Conservation (phyloP, 768 basidiomycete genomes). For the Phanerochaete carnosa region DNA sequence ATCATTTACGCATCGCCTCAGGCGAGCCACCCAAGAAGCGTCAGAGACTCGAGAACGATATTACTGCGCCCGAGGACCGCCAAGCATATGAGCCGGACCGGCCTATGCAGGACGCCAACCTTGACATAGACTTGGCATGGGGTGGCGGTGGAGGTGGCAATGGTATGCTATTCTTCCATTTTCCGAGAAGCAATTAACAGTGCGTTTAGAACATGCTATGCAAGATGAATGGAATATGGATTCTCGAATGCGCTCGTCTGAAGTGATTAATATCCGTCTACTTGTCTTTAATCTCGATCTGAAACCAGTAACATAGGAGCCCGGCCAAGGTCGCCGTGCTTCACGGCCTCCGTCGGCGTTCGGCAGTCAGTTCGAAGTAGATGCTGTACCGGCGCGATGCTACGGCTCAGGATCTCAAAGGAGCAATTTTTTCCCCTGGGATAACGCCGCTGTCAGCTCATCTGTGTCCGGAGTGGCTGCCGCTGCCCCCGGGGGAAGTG, state of each 20-base stretch:
- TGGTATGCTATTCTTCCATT: slow-evolving; percentile 3
- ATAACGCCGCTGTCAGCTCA: slow-evolving; percentile 68
- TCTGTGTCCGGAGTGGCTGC: slow-evolving; percentile 39
- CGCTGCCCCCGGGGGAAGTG: slow-evolving; percentile 34
- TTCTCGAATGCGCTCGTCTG: slow-evolving; percentile 49
- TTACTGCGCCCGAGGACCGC: not conserved
- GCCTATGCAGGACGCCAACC: slow-evolving; percentile 11
- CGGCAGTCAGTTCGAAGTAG: slow-evolving; percentile 48
- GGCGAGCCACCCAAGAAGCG: slow-evolving; percentile 48
- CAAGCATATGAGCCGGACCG: not conserved
- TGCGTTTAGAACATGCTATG: not conserved
- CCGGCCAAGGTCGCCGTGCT: slow-evolving; percentile 76
- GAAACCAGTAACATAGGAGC: slow-evolving; percentile 48
- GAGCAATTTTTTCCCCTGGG: slow-evolving; percentile 80
- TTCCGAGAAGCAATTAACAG: not conserved
- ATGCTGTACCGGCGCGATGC: slow-evolving; percentile 33
- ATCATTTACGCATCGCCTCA: slow-evolving; percentile 11
- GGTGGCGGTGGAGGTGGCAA: slow-evolving; percentile 2
- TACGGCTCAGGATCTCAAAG: slow-evolving; percentile 51
- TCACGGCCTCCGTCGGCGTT: slow-evolving; percentile 54
- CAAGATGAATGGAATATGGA: slow-evolving; percentile 16
- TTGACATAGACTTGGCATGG: slow-evolving; percentile 24
- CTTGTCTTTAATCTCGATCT: not conserved
- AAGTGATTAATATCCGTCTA: slow-evolving; percentile 36
- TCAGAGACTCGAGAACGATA: slow-evolving; percentile 28